A percentile compares a stretch with the other conserved stretches of the same genome.
Conservation (phyloP, 208 protist species). For the Balamuthia mandrillaris region DNA sequence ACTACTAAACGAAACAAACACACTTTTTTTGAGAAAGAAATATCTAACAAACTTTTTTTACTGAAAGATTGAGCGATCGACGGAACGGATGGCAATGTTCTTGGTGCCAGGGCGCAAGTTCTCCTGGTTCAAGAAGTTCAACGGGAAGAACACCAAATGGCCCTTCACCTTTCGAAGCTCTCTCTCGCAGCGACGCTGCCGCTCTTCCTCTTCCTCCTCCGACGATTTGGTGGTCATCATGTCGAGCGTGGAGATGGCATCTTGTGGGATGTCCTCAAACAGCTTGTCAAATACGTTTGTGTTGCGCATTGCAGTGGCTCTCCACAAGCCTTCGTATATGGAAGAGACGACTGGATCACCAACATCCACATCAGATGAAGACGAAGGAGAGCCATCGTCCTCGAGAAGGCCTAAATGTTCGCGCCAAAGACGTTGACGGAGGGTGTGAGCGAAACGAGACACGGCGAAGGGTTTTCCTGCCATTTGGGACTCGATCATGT, state of each 20-base stretch:
- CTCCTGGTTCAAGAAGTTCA: conserved; percentile 6
- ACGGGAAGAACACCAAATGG: conserved; percentile 4
- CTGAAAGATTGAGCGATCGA: not conserved
- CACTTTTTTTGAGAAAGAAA: no score
- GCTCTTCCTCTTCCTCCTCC: not conserved
- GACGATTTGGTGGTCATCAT: not conserved
- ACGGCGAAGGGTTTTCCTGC: conserved; percentile 39
- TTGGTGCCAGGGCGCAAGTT: not conserved
- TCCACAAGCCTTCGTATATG: conserved; percentile 10
- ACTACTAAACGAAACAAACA: no score
- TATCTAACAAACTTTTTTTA: no score
- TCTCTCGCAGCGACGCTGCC: not conserved
- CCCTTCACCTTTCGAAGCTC: not conserved
- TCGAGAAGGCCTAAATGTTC: conserved; percentile 43
- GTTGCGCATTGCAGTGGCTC: not conserved
- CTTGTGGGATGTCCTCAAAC: not conserved
- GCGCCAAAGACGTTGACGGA: conserved; percentile 44
- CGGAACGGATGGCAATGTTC: not conserved
- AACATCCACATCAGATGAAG: not conserved
- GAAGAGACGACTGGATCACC: not conserved
- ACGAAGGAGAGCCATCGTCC: not conserved
- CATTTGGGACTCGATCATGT: conserved; percentile 28
- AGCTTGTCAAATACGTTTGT: not conserved
- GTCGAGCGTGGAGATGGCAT: not conserved
- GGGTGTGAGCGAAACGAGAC: conserved; percentile 28